Base-by-base conservation (phyloP, 768 basidiomycete species). In the Boletus speciosus region DNA sequence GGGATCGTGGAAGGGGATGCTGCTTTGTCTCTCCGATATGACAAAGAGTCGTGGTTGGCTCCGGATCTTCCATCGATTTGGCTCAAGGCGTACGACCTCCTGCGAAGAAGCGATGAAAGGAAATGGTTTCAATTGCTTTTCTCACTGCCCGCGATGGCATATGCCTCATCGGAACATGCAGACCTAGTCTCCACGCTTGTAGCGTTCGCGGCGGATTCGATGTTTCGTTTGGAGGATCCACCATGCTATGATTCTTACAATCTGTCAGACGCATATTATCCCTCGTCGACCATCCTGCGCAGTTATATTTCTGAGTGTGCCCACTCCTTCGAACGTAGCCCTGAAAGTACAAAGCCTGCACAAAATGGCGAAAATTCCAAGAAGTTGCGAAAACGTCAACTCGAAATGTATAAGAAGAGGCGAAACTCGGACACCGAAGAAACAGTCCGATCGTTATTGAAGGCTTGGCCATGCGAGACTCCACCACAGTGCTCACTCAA, bases 121-220 rank as follows among this genome's bases (percentile, higher is more conserved):
- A 53, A 65, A 40, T 59, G 57, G 50, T 62, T 31, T 15, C 61
- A 55, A 16, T 23, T 76, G 10, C 45, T 64, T 11, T 76, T 76
- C 44, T 61, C 66, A 5, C 57, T 75, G 6, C 59, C 71, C 5
- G 63, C 71, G 2, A 64, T 74, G 63, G 64, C 58, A 12, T 75
- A 72, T 56, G 44, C 47, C 4, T 67, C 65, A 1, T 38, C 61
- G 2, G 9, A 53, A 0, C 35, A 41, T 4, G 19, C 32, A 2
- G 51, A 54, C 5, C 61, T 71, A 35, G 56, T 73, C 16, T 61
- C 67, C 0, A 63, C 64, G 1, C 48, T 76, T 2, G 43, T 78
- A 12, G 67, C 76, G 1, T 71, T 75, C 49, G 61, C 57, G 1
- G 45, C 61, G 4, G 44, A 58, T 11, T 19, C 60, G 6, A 42